phyloP scores from a whole-genome alignment of 345 rosid genomes.

The Abelmoschus esculentus region DNA sequence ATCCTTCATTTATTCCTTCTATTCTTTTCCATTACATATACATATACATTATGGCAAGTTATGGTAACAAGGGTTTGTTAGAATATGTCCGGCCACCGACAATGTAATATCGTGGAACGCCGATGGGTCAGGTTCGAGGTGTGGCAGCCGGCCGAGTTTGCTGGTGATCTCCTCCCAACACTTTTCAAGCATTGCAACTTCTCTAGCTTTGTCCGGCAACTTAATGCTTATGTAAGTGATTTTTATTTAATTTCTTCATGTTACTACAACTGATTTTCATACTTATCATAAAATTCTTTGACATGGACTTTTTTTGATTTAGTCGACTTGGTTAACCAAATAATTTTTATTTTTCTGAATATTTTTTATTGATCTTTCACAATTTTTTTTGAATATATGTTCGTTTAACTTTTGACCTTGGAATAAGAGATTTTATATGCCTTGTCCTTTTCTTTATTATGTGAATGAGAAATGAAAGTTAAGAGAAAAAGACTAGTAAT shows the following conservation, averaged over 20 bases:
- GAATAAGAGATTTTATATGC: neutral
- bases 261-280: neutral
- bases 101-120: conserved; percentile 67
- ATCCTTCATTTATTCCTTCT: neutral
- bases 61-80: conserved; percentile 19
- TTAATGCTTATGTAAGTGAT: conserved; percentile 46
- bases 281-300: neutral
- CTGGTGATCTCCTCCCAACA: conserved; percentile 70
- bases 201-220: conserved; percentile 53
- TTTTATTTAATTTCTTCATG: neutral
- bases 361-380: no score
- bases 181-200: conserved; percentile 89
- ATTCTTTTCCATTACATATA: neutral
- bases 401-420: neutral
- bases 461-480: neutral
- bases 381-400: neutral
- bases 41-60: neutral
- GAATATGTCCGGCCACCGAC: conserved; percentile 53
- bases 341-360: neutral
- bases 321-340: neutral
- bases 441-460: neutral
- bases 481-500: neutral
- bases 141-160: conserved; percentile 77
- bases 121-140: conserved; percentile 64
- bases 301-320: neutral